Evolutionary conservation across 2,329 filamentous ascomycete genomes (phyloP).

Genomic region (Microdochium trichocladiopsis): DNA sequence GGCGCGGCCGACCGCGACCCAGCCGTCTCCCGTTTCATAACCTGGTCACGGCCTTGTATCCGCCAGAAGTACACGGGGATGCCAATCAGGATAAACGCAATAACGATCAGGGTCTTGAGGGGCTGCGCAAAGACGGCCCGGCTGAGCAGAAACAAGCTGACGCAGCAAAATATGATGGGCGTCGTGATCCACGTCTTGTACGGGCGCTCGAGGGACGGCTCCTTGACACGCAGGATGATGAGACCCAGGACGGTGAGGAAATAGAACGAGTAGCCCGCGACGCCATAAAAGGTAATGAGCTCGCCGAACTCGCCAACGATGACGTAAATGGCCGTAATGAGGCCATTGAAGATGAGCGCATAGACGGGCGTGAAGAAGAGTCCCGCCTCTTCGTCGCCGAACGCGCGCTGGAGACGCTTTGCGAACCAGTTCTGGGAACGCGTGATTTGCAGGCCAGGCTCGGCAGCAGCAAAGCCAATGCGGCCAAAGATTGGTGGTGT

Average conservation of each 20-base stretch:
- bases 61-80: constrained; percentile 87
- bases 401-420: constrained; percentile 50
- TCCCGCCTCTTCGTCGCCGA: constrained; percentile 71
- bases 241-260: constrained; percentile 91
- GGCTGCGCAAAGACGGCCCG: constrained; percentile 87
- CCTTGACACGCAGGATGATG: constrained; percentile 80
- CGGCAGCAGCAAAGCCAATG: constrained; percentile 57
- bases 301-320: constrained; percentile 85
- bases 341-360: constrained; percentile 75
- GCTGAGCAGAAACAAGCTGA: constrained; percentile 85
- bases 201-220: constrained; percentile 81
- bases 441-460: constrained; percentile 32
- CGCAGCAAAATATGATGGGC: constrained; percentile 96
- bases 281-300: constrained; percentile 92
- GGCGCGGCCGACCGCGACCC: constrained; percentile 21
- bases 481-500: constrained; percentile 77
- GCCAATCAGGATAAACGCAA: constrained; percentile 77
- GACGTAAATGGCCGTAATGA: constrained; percentile 70
- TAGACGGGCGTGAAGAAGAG: constrained; percentile 93
- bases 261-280: constrained; percentile 96
- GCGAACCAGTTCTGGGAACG: constrained; percentile 49
- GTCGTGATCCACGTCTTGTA: constrained; percentile 97
- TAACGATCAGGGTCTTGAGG: constrained; percentile 79
- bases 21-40: constrained; percentile 31
- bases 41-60: constrained; percentile 57